phyloP scores from a whole-genome alignment of 768 basidiomycete species.

The Trametes gibbosa region DNA sequence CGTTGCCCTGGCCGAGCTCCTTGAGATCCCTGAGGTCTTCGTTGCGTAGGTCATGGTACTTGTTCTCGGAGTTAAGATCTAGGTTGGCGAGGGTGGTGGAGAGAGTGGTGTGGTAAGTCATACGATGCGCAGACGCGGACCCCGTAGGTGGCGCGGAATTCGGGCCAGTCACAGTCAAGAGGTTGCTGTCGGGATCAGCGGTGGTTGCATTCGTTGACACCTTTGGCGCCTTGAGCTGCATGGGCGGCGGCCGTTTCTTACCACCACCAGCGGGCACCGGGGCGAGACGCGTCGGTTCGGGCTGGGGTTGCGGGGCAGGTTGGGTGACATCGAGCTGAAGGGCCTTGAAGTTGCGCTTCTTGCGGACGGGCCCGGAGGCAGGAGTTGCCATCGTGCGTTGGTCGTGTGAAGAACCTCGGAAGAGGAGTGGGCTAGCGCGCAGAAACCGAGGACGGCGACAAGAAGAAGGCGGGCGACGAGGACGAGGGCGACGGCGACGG shows the following conservation, averaged over 20 bases:
- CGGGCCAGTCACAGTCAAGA: slow-evolving; percentile 48
- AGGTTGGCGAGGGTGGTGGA: slow-evolving; percentile 83
- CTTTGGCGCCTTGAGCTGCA: slow-evolving; percentile 75
- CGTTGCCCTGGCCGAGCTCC: slow-evolving; percentile 95
- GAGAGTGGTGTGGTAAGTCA: slow-evolving; percentile 76
- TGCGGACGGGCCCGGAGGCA: slow-evolving; percentile 55
- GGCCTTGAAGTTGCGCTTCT: slow-evolving; percentile 90
- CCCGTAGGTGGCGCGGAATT: slow-evolving; percentile 53
- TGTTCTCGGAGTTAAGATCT: slow-evolving; percentile 83
- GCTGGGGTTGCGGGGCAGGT: slow-evolving; percentile 38
- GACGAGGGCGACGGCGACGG: slow-evolving; percentile 9
- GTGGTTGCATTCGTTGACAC: slow-evolving; percentile 34
- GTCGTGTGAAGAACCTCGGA: neutral
- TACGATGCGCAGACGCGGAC: slow-evolving; percentile 54
- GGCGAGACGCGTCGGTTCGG: slow-evolving; percentile 36
- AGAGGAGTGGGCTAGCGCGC: neutral
- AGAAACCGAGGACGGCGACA: neutral
- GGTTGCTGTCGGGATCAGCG: slow-evolving; percentile 39
- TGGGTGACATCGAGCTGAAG: slow-evolving; percentile 67
- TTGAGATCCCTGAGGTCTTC: slow-evolving; percentile 89
- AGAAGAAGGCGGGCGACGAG: neutral
- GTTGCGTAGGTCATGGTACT: slow-evolving; percentile 72
- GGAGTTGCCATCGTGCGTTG: slow-evolving; percentile 12
- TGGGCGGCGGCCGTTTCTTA: slow-evolving; percentile 80
- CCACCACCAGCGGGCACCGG: slow-evolving; percentile 37